phyloP scores from a whole-genome alignment of 768 basidiomycete species.

The Daedaleopsis nitida region DNA sequence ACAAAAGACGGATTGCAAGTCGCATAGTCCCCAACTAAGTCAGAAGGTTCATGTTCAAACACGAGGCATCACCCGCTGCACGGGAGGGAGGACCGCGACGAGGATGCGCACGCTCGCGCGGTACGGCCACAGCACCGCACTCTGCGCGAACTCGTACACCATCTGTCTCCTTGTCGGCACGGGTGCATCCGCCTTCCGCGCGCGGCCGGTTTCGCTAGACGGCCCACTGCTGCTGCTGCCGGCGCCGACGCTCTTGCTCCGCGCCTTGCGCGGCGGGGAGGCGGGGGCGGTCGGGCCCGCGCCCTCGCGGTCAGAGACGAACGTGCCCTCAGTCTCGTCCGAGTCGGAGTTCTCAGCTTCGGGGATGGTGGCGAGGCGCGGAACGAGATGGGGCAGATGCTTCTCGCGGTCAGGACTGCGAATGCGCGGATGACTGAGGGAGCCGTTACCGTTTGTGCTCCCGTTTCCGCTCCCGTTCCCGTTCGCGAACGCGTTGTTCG shows the following conservation, averaged over 20 bases:
- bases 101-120: conserved; percentile 20
- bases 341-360: conserved; percentile 30
- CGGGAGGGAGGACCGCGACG: conserved; percentile 20
- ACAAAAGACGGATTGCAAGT: not conserved
- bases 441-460: not conserved
- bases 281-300: not conserved
- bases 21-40: no score
- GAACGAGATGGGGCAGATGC: conserved; percentile 13
- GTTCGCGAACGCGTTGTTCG: not conserved
- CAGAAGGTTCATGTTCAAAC: not conserved
- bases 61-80: conserved; percentile 12
- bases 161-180: not conserved
- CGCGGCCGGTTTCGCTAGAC: not conserved
- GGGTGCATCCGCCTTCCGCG: not conserved
- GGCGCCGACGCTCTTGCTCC: conserved; percentile 21
- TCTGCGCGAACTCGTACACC: conserved; percentile 20
- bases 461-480: not conserved
- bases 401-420: conserved; percentile 21
- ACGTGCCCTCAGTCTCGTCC: conserved; percentile 24
- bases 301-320: conserved; percentile 28
- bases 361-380: conserved; percentile 33
- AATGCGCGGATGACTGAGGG: not conserved
- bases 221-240: conserved; percentile 21
- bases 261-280: conserved; percentile 2
- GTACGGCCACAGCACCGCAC: conserved; percentile 27